phyloP scores from a whole-genome alignment of 2,329 filamentous ascomycete genomes.

The Pseudogymnoascus sp. region DNA sequence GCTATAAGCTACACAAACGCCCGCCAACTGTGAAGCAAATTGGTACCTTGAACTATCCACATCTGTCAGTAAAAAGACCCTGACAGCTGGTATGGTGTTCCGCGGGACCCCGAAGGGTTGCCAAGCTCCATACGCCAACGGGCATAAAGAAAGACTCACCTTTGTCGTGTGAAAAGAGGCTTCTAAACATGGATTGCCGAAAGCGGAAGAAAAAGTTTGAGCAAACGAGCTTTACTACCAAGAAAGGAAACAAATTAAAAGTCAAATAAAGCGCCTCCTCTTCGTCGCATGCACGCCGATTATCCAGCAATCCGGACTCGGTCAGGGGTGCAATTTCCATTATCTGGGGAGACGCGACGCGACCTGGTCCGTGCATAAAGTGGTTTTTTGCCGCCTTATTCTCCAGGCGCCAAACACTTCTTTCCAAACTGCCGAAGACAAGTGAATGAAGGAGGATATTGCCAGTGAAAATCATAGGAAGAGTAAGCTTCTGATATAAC shows the following conservation, averaged over 20 bases:
- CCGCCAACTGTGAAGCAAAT: not conserved
- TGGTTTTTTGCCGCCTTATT: not conserved
- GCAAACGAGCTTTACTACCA: not conserved
- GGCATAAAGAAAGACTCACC: slow-evolving; percentile 2
- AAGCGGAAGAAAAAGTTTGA: not conserved
- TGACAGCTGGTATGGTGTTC: not conserved
- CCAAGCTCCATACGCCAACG: not conserved
- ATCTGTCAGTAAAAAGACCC: not conserved
- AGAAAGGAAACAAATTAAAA: not conserved
- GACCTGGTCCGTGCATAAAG: slow-evolving; percentile 1
- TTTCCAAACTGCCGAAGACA: not conserved
- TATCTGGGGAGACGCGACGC: slow-evolving; percentile 3
- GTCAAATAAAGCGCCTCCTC: not conserved
- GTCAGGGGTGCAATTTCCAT: slow-evolving; percentile 2
- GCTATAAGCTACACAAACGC: not conserved
- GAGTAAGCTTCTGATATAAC: not conserved
- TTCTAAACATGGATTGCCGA: not conserved
- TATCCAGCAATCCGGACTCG: not conserved
- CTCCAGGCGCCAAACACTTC: not conserved
- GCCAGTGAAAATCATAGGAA: not conserved
- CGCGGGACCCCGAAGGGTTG: not conserved
- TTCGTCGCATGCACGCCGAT: not conserved
- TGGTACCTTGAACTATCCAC: slow-evolving; percentile 2
- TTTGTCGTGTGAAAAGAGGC: not conserved
- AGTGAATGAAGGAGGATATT: not conserved